phyloP scores from a whole-genome alignment of 805 yeast species.

The Starmerella scarabaei region DNA sequence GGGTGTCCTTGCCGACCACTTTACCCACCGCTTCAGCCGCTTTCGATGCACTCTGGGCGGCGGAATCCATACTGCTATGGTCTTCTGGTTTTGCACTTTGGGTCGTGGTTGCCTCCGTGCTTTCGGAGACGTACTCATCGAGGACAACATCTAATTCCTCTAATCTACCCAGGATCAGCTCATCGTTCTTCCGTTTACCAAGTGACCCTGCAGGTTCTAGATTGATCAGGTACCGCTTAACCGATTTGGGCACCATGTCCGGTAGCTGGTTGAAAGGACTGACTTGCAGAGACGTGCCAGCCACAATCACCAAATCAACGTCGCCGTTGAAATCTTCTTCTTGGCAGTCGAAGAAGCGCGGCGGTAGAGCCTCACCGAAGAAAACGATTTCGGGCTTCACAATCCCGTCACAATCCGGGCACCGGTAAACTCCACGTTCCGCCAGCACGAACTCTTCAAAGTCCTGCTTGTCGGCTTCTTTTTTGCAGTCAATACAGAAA shows the following conservation, averaged over 20 bases:
- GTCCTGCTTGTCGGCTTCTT: slow-evolving; percentile 34
- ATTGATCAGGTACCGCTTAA: slow-evolving; percentile 57
- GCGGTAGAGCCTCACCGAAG: slow-evolving; percentile 81
- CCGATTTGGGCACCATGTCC: slow-evolving; percentile 38
- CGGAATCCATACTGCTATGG: no score
- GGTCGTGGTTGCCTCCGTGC: no score
- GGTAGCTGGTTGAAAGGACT: slow-evolving; percentile 85
- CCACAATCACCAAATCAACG: slow-evolving; percentile 61
- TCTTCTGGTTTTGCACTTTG: no score
- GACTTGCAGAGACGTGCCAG: slow-evolving; percentile 85
- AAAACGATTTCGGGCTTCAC: slow-evolving; percentile 92
- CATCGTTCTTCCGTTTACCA: slow-evolving; percentile 45
- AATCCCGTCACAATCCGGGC: slow-evolving; percentile 54
- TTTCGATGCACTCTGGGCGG: no score
- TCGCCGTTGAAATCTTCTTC: slow-evolving; percentile 37
- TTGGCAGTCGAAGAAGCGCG: slow-evolving; percentile 53
- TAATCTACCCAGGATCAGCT: slow-evolving; percentile 47
- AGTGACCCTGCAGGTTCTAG: slow-evolving; percentile 63
- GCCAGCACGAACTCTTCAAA: slow-evolving; percentile 16
- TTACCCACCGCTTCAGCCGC: no score
- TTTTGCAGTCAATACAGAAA: slow-evolving; percentile 67
- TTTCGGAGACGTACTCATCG: neutral
- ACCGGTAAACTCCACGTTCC: slow-evolving; percentile 30
- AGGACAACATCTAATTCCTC: slow-evolving; percentile 31
- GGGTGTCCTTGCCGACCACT: no score